phyloP scores from a whole-genome alignment of 306 rosid genomes.

The Neltuma alba region DNA sequence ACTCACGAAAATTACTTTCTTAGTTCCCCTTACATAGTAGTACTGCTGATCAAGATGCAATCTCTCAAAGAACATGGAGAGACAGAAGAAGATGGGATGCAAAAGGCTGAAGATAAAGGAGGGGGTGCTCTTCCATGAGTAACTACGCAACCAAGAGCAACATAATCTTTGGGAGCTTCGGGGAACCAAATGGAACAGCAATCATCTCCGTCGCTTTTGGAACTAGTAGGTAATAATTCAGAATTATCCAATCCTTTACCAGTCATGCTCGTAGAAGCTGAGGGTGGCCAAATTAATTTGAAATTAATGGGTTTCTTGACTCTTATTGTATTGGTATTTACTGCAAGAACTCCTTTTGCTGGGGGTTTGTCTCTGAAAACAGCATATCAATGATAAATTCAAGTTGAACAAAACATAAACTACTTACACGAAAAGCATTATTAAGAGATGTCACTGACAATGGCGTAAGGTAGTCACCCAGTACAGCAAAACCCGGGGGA shows the following conservation, averaged over 20 bases:
- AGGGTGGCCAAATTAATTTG: constrained; percentile 83
- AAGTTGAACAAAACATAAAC: constrained; percentile 14
- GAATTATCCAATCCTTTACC: constrained; percentile 40
- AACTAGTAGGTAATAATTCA: constrained; percentile 32
- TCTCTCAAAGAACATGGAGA: constrained; percentile 84
- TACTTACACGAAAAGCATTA: constrained; percentile 27
- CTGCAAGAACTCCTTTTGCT: constrained; percentile 83
- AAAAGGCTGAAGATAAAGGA: constrained; percentile 72
- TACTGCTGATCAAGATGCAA: constrained; percentile 61
- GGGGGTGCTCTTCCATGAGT: constrained; percentile 71
- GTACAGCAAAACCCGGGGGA: constrained; percentile 92
- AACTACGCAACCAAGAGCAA: constrained; percentile 91
- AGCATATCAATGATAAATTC: constrained; percentile 32
- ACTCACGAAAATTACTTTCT: constrained; percentile 14
- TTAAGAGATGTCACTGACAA: constrained; percentile 59
- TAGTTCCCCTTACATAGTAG: constrained; percentile 61
- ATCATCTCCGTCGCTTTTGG: constrained; percentile 41
- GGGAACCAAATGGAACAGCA: constrained; percentile 91
- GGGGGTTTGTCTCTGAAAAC: constrained; percentile 92
- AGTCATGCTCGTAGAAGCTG: constrained; percentile 47
- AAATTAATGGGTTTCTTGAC: constrained; percentile 80
- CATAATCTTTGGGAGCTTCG: constrained; percentile 91
- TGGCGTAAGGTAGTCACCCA: constrained; percentile 94
- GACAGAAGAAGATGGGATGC: constrained; percentile 75
- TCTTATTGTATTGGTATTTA: constrained; percentile 71